phyloP scores from a whole-genome alignment of 108 stramenopile species.

The Pseudonitzschia pungens region DNA sequence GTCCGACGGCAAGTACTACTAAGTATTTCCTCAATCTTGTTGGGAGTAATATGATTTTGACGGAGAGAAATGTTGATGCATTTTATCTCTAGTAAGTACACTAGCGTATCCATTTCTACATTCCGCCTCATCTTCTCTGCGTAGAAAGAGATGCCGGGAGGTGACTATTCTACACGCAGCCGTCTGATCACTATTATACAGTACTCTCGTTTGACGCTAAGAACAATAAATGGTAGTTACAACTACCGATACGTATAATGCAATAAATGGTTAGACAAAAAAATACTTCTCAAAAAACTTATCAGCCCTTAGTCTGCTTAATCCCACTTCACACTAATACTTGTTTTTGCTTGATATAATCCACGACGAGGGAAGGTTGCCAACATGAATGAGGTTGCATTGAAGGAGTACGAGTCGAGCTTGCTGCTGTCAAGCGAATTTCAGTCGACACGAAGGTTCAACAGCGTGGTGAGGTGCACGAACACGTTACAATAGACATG shows the following conservation, averaged over 20 bases:
- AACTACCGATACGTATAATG: not conserved
- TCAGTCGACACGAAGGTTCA: too few species aligned
- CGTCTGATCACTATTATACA: not conserved
- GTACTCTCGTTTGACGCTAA: not conserved
- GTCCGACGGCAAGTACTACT: constrained; percentile 98
- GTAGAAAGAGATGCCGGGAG: not conserved
- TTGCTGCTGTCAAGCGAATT: too few species aligned
- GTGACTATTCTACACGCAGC: not conserved
- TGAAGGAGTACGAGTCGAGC: too few species aligned
- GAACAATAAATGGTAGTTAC: not conserved
- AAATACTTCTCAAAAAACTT: too few species aligned
- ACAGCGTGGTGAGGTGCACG: too few species aligned
- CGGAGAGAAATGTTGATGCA: constrained; percentile 10
- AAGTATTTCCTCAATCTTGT: constrained; percentile 35
- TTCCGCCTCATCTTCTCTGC: not conserved
- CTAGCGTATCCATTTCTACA: constrained; percentile 15
- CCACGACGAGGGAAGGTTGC: too few species aligned
- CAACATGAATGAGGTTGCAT: too few species aligned
- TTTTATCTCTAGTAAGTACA: constrained; percentile 11
- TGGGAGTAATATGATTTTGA: constrained; percentile 20
- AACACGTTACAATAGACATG: too few species aligned
- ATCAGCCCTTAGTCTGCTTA: too few species aligned
- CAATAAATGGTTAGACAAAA: not conserved
- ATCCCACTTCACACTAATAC: too few species aligned
- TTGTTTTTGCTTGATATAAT: too few species aligned